Conservation (phyloP, 192 early-diverging fungal genomes). For the Helicostylum pulchrum region DNA sequence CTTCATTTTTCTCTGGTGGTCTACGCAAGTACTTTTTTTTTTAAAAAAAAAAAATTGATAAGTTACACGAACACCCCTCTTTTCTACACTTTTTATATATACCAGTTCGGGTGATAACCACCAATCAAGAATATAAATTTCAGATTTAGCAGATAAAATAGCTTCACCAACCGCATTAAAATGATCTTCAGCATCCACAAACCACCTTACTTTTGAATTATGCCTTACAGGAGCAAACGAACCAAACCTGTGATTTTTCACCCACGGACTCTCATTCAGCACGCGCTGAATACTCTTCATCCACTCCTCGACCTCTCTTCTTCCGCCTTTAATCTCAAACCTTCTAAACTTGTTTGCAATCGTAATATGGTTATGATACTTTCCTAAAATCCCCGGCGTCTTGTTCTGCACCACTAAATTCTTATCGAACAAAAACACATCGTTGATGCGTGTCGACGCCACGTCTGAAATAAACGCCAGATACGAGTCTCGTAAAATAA, state of each 20-base stretch:
- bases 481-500: slow-evolving; percentile 70
- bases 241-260: slow-evolving; percentile 61
- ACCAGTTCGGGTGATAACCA: slow-evolving; percentile 90
- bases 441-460: slow-evolving; percentile 36
- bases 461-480: slow-evolving; percentile 50
- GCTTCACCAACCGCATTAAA: slow-evolving; percentile 78
- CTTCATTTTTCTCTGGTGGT: slow-evolving; percentile 68
- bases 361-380: slow-evolving; percentile 54
- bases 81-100: slow-evolving; percentile 14
- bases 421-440: slow-evolving; percentile 55
- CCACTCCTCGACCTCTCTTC: slow-evolving; percentile 65
- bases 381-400: slow-evolving; percentile 17
- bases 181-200: slow-evolving; percentile 79
- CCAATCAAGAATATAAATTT: slow-evolving; percentile 82
- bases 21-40: slow-evolving; percentile 62
- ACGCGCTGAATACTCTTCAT: slow-evolving; percentile 57
- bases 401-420: slow-evolving; percentile 28
- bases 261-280: slow-evolving; percentile 58
- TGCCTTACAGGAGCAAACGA: slow-evolving; percentile 77
- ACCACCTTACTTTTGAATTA: slow-evolving; percentile 66
- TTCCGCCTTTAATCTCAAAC: slow-evolving; percentile 69
- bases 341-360: slow-evolving; percentile 56
- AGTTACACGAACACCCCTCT: background rate
- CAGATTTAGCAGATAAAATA: slow-evolving; percentile 61
- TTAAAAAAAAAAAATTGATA: background rate